Conservation (phyloP, 2,329 filamentous ascomycete genomes). For the Dothidotthia symphoricarpi region DNA sequence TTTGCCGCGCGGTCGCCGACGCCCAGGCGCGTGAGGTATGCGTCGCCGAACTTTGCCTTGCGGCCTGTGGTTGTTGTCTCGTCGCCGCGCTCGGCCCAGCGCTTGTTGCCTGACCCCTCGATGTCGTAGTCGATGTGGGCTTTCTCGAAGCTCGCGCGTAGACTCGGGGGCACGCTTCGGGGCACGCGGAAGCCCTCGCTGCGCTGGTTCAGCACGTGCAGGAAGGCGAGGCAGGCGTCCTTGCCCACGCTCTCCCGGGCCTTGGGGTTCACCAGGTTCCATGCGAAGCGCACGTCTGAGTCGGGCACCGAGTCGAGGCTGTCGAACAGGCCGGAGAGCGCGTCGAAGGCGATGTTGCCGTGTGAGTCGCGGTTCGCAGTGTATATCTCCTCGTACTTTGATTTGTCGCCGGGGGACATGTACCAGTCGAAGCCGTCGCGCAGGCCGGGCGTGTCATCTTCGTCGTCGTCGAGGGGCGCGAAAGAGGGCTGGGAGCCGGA, state of each 20-base stretch:
- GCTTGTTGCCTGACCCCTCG: conserved; percentile 71
- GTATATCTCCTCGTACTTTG: conserved; percentile 97
- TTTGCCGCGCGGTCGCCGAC: conserved; percentile 66
- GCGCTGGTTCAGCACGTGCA: conserved; percentile 94
- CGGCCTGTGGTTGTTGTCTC: conserved; percentile 80
- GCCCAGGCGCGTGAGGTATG: conserved; percentile 88
- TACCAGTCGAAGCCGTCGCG: conserved; percentile 99
- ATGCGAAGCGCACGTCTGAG: conserved; percentile 82
- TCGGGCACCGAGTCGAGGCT: conserved; percentile 64
- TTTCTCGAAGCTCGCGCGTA: conserved; percentile 87
- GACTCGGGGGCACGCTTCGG: conserved; percentile 83
- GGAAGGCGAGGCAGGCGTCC: conserved; percentile 88
- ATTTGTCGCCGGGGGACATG: conserved; percentile 87
- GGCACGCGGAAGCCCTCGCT: conserved; percentile 96
- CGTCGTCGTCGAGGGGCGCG: conserved; percentile 74
- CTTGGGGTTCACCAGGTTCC: conserved; percentile 96
- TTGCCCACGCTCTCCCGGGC: conserved; percentile 82
- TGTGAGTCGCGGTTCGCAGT: conserved; percentile 84
- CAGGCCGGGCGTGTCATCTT: conserved; percentile 77
- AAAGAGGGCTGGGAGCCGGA: conserved; percentile 78
- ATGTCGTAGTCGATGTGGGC: conserved; percentile 96
- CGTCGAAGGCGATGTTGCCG: conserved; percentile 71
- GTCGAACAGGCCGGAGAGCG: conserved; percentile 81
- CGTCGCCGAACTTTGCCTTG: conserved; percentile 96
- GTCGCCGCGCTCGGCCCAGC: conserved; percentile 76